A percentile compares a stretch with the other conserved stretches of the same genome.
Evolutionary conservation across 2,329 filamentous ascomycete genomes (phyloP).

Genomic region (Celoporthe dispersa): DNA sequence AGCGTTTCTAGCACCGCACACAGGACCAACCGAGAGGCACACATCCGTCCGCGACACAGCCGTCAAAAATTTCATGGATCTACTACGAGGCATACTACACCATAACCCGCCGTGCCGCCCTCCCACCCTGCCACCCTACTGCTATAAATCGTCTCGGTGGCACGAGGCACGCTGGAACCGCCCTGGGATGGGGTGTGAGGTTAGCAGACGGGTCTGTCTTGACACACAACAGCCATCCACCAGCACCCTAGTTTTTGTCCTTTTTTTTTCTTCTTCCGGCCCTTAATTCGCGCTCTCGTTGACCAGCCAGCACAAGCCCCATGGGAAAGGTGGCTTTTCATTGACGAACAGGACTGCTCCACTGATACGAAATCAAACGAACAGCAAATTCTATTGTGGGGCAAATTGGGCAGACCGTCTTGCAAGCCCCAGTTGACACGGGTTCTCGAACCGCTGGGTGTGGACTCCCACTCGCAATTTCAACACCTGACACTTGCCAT

Average conservation of each 20-base stretch:
- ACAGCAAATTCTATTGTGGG: constrained; percentile 7
- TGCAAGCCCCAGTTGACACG: neutral
- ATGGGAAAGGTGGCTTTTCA: neutral
- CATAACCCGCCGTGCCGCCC: neutral
- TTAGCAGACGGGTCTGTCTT: neutral
- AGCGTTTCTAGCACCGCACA: neutral
- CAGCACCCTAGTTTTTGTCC: neutral
- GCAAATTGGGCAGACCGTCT: neutral
- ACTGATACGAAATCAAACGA: constrained; percentile 10
- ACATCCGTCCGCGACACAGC: neutral
- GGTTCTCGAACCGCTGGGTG: constrained; percentile 7
- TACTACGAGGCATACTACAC: neutral
- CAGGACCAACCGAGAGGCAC: neutral
- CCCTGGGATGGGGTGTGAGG: constrained; percentile 5
- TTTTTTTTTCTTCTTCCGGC: neutral
- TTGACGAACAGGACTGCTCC: neutral
- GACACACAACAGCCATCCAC: neutral
- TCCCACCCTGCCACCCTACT: neutral
- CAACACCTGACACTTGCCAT: constrained; percentile 21
- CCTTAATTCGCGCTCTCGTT: neutral
- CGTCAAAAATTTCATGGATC: constrained; percentile 1
- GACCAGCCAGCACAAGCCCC: neutral
- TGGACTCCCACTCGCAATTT: constrained; percentile 25
- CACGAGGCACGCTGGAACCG: constrained; percentile 1
- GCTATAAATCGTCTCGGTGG: constrained; percentile 1